Evolutionary conservation across 768 basidiomycete genomes (phyloP).

Genomic region (Russula lepida): DNA sequence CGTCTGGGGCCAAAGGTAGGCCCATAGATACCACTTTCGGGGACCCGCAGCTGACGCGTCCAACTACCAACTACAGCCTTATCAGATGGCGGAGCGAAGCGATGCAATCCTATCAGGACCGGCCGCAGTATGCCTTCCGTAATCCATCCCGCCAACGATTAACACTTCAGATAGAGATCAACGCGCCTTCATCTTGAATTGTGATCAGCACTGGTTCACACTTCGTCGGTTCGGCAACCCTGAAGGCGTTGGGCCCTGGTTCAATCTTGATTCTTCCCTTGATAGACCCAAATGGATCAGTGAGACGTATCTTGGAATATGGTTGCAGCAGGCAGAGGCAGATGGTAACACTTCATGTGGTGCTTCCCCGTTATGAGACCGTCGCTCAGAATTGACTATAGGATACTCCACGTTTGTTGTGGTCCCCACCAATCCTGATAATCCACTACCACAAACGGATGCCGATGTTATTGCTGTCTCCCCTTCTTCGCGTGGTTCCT

Average conservation of each 20-base stretch:
- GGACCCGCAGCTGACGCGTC: not conserved
- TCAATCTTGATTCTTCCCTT: conserved; percentile 77
- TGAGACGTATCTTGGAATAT: conserved; percentile 75
- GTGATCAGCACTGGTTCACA: conserved; percentile 85
- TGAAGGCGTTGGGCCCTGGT: conserved; percentile 64
- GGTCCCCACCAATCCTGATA: conserved; percentile 48
- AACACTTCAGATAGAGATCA: conserved; percentile 46
- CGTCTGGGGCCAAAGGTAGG: conserved; percentile 76
- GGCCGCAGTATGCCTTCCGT: conserved; percentile 56
- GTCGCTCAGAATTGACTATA: conserved; percentile 26
- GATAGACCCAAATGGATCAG: conserved; percentile 72
- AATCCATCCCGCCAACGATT: conserved; percentile 9
- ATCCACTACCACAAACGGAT: conserved; percentile 54
- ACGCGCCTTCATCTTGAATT: conserved; percentile 81
- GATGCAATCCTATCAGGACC: conserved; percentile 67
- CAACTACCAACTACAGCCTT: conserved; percentile 52
- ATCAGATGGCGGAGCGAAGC: conserved; percentile 78
- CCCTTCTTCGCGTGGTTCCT: conserved; percentile 46
- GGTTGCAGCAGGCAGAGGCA: conserved; percentile 76
- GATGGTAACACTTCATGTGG: conserved; percentile 48
- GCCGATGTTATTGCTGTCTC: conserved; percentile 65
- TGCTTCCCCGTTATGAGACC: not conserved
- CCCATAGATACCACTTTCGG: not conserved
- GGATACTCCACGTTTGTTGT: conserved; percentile 81
- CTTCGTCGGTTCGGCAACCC: conserved; percentile 68